These are phyloP conservation scores for Butyriboletus loyo DNA, from an alignment of 768 basidiomycete genomes.

Conservation along the genomic window DNA sequence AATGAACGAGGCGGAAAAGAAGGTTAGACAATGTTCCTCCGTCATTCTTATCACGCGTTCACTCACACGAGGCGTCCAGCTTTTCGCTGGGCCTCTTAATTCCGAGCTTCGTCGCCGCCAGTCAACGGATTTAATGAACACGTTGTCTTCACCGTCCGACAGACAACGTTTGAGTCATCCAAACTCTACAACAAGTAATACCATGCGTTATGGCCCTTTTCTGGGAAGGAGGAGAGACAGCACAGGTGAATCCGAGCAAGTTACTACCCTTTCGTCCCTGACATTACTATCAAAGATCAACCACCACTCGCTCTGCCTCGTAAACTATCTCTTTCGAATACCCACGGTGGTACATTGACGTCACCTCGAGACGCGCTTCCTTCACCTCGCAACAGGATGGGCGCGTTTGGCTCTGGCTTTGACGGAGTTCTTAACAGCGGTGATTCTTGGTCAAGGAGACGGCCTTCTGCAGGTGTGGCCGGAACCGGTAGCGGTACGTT, in stretches of 20 bases:
- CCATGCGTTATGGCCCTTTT: constrained; percentile 61
- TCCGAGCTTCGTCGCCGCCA: constrained; percentile 86
- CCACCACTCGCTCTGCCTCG: constrained; percentile 53
- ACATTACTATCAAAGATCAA: constrained; percentile 47
- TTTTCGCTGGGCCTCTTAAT: constrained; percentile 77
- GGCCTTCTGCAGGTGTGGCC: constrained; percentile 53
- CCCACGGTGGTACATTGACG: constrained; percentile 45
- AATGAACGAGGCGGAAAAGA: constrained; percentile 80
- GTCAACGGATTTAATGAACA: constrained; percentile 68
- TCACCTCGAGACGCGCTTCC: constrained; percentile 61
- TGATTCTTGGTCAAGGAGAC: constrained; percentile 70
- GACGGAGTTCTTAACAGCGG: constrained; percentile 68
- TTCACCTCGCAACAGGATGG: constrained; percentile 63
- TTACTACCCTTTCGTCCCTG: constrained; percentile 1
- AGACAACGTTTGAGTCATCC: constrained; percentile 56
- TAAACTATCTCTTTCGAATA: constrained; percentile 65
- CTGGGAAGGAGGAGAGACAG: constrained; percentile 64
- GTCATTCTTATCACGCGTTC: constrained; percentile 12
- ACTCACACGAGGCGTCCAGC: constrained; percentile 45
- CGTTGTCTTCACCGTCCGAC: constrained; percentile 56
- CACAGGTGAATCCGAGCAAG: constrained; percentile 44
- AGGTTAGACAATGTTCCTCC: constrained; percentile 49
- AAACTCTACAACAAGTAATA: constrained; percentile 45
- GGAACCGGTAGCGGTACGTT: constrained; percentile 38
- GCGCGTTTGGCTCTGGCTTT: constrained; percentile 57